phyloP scores from a whole-genome alignment of 192 early-diverging fungal species.

The Mortierella antarctica region DNA sequence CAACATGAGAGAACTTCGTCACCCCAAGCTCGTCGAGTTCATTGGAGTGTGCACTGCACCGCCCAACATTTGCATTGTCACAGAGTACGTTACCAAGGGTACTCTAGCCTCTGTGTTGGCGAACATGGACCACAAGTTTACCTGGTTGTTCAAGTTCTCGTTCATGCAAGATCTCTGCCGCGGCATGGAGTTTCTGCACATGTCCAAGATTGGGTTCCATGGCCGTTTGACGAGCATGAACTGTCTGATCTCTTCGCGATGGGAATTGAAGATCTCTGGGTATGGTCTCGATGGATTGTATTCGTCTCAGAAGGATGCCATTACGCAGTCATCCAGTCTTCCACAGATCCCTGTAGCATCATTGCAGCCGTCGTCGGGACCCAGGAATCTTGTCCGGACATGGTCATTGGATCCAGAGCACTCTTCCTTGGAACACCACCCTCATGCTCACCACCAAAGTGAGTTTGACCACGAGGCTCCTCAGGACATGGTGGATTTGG shows the following conservation, averaged over 20 bases:
- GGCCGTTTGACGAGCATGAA: conserved; percentile 53
- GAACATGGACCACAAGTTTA: conserved; percentile 54
- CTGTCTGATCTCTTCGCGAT: conserved; percentile 55
- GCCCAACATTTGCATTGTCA: conserved; percentile 53
- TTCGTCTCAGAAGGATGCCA: conserved; percentile 20
- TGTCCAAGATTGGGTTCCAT: conserved; percentile 56
- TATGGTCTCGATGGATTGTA: conserved; percentile 55
- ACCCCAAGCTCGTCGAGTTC: conserved; percentile 57
- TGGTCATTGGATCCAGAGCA: too few species aligned
- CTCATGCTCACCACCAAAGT: too few species aligned
- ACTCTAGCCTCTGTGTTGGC: conserved; percentile 50
- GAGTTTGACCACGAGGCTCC: not conserved
- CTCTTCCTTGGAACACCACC: not conserved
- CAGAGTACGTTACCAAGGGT: conserved; percentile 57
- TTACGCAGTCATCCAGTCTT: not conserved
- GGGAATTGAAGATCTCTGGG: conserved; percentile 59
- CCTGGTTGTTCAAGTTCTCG: conserved; percentile 60
- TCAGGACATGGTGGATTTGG: not conserved
- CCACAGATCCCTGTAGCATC: not conserved
- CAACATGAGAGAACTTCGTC: conserved; percentile 53
- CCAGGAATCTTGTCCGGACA: too few species aligned
- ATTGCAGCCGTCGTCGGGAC: not conserved
- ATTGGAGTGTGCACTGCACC: conserved; percentile 47
- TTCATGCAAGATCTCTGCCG: conserved; percentile 57
- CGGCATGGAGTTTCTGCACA: conserved; percentile 60